phyloP scores from a whole-genome alignment of 441 rosid species.

The Populus hybrid region DNA sequence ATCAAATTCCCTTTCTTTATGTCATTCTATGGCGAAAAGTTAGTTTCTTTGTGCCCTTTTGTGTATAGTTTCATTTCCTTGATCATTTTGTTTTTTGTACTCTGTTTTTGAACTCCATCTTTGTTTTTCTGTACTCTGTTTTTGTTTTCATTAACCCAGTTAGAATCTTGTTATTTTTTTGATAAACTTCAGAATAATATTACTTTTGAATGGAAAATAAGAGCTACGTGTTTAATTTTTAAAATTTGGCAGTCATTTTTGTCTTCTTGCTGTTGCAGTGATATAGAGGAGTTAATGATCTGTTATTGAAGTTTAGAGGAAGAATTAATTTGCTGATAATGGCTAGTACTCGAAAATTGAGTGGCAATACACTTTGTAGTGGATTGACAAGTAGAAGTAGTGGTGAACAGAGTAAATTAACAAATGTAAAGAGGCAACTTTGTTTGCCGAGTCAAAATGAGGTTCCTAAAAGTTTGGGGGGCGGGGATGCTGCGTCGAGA shows the following conservation, averaged over 20 bases:
- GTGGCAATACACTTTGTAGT: constrained; percentile 28
- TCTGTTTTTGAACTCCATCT: neutral
- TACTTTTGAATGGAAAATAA: too few relatives aligned
- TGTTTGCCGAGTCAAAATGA: constrained; percentile 19
- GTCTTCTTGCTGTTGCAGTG: constrained; percentile 9
- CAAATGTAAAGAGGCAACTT: constrained; percentile 14
- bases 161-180: neutral
- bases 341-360: constrained; percentile 43
- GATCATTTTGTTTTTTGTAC: neutral
- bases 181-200: too few relatives aligned
- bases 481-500: constrained; percentile 18
- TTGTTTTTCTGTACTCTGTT: neutral
- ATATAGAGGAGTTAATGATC: neutral
- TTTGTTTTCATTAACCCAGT: neutral
- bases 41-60: neutral
- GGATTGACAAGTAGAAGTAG: constrained; percentile 34
- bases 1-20: neutral
- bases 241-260: neutral
- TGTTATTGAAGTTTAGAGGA: neutral
- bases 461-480: constrained; percentile 20
- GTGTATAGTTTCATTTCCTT: neutral
- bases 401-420: constrained; percentile 19
- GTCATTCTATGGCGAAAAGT: neutral
- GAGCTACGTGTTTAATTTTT: neutral
- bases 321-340: neutral